Percentiles rank a stretch among this genome's conserved stretches.
phyloP scores from a whole-genome alignment of 2,329 filamentous ascomycete species.

The Exophiala aquamarina region DNA sequence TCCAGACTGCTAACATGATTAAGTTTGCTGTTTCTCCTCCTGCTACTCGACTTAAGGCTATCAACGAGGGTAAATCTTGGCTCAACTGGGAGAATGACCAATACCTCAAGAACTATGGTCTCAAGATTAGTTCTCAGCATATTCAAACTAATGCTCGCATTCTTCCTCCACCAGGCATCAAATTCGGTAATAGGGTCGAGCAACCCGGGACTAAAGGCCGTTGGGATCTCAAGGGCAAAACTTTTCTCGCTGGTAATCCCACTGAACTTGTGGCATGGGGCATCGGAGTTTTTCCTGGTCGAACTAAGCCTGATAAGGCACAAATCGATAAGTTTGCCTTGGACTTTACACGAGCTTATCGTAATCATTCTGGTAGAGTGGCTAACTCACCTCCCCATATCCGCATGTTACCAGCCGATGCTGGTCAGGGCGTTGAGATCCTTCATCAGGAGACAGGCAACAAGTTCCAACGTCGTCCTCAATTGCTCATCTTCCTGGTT shows the following conservation, averaged over 20 bases:
- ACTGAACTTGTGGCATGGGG: constrained; percentile 71
- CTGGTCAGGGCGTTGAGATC: constrained; percentile 55
- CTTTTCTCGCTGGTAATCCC: constrained; percentile 68
- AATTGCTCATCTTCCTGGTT: constrained; percentile 79
- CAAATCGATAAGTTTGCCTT: constrained; percentile 55
- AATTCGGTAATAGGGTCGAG: constrained; percentile 56
- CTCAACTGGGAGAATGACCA: constrained; percentile 69
- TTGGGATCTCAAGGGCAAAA: constrained; percentile 83
- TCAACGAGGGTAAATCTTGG: constrained; percentile 66
- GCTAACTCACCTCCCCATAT: constrained; percentile 47
- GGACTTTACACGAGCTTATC: constrained; percentile 62
- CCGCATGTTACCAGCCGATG: constrained; percentile 42
- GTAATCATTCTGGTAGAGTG: constrained; percentile 61
- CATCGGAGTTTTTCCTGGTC: constrained; percentile 64
- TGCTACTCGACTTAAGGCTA: constrained; percentile 63
- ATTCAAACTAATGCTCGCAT: constrained; percentile 69
- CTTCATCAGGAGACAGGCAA: constrained; percentile 59
- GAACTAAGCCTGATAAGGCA: constrained; percentile 44
- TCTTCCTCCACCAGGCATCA: constrained; percentile 68
- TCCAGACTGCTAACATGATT: constrained; percentile 82
- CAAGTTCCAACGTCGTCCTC: constrained; percentile 58
- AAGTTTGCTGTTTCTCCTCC: constrained; percentile 85
- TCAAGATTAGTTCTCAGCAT: constrained; percentile 66
- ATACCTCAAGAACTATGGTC: constrained; percentile 70
- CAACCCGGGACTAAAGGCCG: constrained; percentile 69